Percentiles rank a stretch among this genome's conserved stretches.
phyloP scores from a whole-genome alignment of 345 rosid species.

The Raphanus sativus region DNA sequence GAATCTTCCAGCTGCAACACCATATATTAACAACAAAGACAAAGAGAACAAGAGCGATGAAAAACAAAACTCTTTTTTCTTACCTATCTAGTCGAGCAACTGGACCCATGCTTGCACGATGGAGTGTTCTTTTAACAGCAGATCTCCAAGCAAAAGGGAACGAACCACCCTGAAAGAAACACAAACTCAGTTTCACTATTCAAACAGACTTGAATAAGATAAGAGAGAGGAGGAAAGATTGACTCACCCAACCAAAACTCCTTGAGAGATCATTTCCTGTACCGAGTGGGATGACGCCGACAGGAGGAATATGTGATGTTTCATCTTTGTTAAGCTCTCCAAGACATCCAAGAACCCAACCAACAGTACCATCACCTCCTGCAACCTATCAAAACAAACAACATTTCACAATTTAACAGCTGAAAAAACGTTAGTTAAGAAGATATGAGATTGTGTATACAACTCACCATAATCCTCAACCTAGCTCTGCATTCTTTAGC shows the following conservation, averaged over 20 bases:
- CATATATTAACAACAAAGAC: not conserved
- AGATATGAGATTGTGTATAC: not conserved
- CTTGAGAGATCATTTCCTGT: conserved; percentile 95
- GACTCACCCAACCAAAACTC: conserved; percentile 96
- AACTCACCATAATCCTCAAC: conserved; percentile 61
- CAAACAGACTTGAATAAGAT: conserved; percentile 24
- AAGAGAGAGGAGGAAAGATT: conserved; percentile 2
- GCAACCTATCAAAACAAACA: conserved; percentile 64
- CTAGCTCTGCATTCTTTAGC: conserved; percentile 76
- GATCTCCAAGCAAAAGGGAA: conserved; percentile 97
- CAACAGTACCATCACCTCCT: conserved; percentile 99
- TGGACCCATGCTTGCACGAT: conserved; percentile 59
- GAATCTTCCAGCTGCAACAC: conserved; percentile 71
- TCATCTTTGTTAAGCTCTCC: conserved; percentile 59
- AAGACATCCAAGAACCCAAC: conserved; percentile 94
- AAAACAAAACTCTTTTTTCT: not conserved
- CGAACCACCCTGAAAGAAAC: conserved; percentile 76
- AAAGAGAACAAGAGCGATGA: not conserved
- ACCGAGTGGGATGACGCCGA: conserved; percentile 89
- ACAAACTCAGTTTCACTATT: conserved; percentile 5
- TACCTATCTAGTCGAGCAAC: conserved; percentile 80
- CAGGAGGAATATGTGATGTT: conserved; percentile 76
- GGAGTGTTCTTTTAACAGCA: conserved; percentile 73
- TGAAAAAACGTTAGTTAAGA: not conserved
- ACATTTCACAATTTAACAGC: conserved; percentile 4